Percentiles rank a stretch among this genome's conserved stretches.
phyloP scores from a whole-genome alignment of 306 rosid genomes.

The Trifolium pratense region DNA sequence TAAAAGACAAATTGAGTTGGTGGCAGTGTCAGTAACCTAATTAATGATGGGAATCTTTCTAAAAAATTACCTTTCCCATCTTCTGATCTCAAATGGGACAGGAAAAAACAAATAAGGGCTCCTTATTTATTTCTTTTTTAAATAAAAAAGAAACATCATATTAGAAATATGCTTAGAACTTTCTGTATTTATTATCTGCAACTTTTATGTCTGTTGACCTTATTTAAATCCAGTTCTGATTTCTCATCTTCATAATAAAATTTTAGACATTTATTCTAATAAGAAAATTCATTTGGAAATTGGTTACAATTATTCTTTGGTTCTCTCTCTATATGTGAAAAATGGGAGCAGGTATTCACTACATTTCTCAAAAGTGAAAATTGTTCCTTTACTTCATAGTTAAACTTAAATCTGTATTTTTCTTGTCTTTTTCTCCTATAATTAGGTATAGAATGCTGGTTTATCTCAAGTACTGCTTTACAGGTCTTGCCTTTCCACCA shows the following conservation, averaged over 20 bases:
- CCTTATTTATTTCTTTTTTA: slow-evolving; percentile 16
- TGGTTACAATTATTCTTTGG: slow-evolving; percentile 19
- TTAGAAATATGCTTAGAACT: slow-evolving; percentile 10
- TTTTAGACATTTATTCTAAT: slow-evolving; percentile 5
- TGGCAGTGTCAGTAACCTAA: slow-evolving; percentile 23
- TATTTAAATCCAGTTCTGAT: slow-evolving; percentile 19
- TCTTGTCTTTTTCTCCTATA: slow-evolving; percentile 31
- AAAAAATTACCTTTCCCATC: slow-evolving; percentile 4
- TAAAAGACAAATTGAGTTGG: slow-evolving; percentile 24
- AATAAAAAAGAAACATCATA: background rate
- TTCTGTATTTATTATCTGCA: slow-evolving; percentile 6
- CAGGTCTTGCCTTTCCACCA: slow-evolving; percentile 96
- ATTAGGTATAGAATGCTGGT: slow-evolving; percentile 89
- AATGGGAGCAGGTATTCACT: slow-evolving; percentile 32
- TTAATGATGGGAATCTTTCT: slow-evolving; percentile 25
- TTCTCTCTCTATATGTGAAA: slow-evolving; percentile 28
- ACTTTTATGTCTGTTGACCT: slow-evolving; percentile 28
- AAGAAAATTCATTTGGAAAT: slow-evolving; percentile 22
- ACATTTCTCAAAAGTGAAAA: slow-evolving; percentile 25
- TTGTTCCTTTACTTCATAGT: slow-evolving; percentile 31
- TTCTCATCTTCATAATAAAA: slow-evolving; percentile 16
- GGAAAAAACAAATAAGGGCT: background rate
- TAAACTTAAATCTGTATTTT: slow-evolving; percentile 33
- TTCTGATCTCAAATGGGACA: slow-evolving; percentile 4
- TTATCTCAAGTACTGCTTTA: slow-evolving; percentile 95